These are phyloP conservation scores for Triadica sebifera DNA, from an alignment of 345 rosid species.

Conservation along the genomic window DNA sequence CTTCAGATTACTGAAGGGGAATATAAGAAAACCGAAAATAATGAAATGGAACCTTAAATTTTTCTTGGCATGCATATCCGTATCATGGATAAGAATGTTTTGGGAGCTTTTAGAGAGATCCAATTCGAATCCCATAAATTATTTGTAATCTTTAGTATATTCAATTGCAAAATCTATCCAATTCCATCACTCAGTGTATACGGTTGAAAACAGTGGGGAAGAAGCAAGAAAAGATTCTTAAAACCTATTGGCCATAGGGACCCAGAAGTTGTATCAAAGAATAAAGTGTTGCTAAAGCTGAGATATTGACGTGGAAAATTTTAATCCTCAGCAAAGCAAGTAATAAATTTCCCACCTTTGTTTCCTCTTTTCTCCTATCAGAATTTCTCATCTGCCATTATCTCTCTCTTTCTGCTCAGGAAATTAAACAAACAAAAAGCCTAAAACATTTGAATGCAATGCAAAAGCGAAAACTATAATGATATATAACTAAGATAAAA, in stretches of 20 bases:
- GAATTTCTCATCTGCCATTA: constrained; percentile 7
- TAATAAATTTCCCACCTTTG: constrained; percentile 15
- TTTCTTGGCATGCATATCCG: neutral
- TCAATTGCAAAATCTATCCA: constrained; percentile 1
- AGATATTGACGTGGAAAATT: constrained; percentile 12
- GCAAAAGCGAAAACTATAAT: neutral
- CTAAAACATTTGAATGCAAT: neutral
- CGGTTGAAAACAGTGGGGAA: neutral
- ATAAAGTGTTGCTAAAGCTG: constrained; percentile 20
- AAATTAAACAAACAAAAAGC: neutral
- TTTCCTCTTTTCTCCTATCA: constrained; percentile 9
- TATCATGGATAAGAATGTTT: neutral
- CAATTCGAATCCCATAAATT: neutral
- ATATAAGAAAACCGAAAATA: neutral
- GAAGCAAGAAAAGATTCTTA: neutral
- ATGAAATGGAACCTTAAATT: neutral
- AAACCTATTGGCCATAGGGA: neutral
- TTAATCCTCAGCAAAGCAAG: constrained; percentile 15
- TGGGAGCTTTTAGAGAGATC: neutral
- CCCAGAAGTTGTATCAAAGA: neutral
- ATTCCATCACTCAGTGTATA: neutral
- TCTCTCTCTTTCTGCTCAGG: constrained; percentile 6
- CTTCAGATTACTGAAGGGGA: neutral
- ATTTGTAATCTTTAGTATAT: neutral
- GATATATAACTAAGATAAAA: too few species aligned